Evolutionary conservation across 768 basidiomycete species (phyloP), one percentile per base, ranked within the genome.

Genomic region (Pisolithus sp.): DNA sequence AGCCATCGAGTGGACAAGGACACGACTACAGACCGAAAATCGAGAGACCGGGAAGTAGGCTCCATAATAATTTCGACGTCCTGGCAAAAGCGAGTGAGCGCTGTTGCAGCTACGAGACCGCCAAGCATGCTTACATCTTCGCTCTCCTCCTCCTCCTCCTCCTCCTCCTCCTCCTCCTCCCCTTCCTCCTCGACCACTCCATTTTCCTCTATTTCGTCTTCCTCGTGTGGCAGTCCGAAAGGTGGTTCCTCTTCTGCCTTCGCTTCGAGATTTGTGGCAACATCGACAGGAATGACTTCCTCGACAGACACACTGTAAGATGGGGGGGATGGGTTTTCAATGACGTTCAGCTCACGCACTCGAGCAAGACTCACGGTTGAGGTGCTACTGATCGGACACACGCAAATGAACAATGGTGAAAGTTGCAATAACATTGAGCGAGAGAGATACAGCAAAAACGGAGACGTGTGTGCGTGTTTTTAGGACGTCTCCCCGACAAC

Each of bases 11-110:
- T 36, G 10, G 48, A 50, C 42, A 52, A 53, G 28, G 23, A 38
- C 37, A 4, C 34, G 31, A 46, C 18, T 54, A 50, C 72, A 49
- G 63, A 85, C 85, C 89, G 77, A 61, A 91, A 81, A 70, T 92
- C 89, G 18, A 88, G 69, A 5, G 83, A 86, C 50, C 82, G 83
- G 17, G 81, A 68, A 8, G 82, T 73, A 2, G 82, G 82, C 60
- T 95, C 90, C 81, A 91, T 85, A 50, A 95, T 92, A 58, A 95
- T 88, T 73, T 95, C 93, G 56, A 95, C 76, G 64, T 95, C 85
- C 86, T 91, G 52, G 40, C 5, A 23, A 51, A 34, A 38, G 50
- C 21, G 15, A 9, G 39, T 63, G 46, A 59, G 42, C 37, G 34
- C 28, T 23, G 15, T n/a, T 34, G 13, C 38, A 46, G 30, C 12